Base-by-base conservation (phyloP, 257 asterid species). In the Solanum chilense region DNA sequence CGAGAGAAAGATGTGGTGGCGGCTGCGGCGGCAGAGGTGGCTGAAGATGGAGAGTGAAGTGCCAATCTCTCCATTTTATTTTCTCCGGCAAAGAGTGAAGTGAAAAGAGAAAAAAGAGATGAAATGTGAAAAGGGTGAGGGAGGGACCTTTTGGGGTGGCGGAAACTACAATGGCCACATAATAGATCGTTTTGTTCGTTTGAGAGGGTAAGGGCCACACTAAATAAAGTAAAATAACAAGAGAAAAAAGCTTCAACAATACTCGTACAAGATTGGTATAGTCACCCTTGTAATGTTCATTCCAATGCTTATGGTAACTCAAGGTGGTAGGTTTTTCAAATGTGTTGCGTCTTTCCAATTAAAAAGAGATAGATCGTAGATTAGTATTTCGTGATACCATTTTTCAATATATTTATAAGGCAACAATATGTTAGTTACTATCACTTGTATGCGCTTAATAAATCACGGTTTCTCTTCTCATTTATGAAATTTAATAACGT, bases 41-140 rank as follows among this genome's bases (percentile, higher is more conserved):
- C 88, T 66, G 87, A 37, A 37, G 92, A 88, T 37, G 95, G 92
- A 86, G 95, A 93, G 92, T 77, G 78, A 73, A 94, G 92, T 70
- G 93, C 96, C 83, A 92, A 62, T 88, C 98, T 93, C 96, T 93
- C 98, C 98, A 96, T 95, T 69, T 33, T 35, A 21, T 35, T 41
- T 49, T 49, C 58, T 70, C 58, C 20, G 18, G 31, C 6, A n/a
- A 20, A 88, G 80, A 62, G 23, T 56, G 84, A 41, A 23, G 87
- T 13, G 85, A 58, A 44, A 10, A 41, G 20, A 5, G 45, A 71
- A 33, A 71, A 71, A 33, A 74, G n/a, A 5, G 25, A 73, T 20
- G 77, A 29, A 11, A 3, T 10, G 78, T 56, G 80, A 29, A 27
- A 5, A 25, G 68, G 42, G 13, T 85, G 58, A 73, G 37, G 37